Evolutionary conservation across 345 rosid species (phyloP).

Genomic region (Salix dunnii): DNA sequence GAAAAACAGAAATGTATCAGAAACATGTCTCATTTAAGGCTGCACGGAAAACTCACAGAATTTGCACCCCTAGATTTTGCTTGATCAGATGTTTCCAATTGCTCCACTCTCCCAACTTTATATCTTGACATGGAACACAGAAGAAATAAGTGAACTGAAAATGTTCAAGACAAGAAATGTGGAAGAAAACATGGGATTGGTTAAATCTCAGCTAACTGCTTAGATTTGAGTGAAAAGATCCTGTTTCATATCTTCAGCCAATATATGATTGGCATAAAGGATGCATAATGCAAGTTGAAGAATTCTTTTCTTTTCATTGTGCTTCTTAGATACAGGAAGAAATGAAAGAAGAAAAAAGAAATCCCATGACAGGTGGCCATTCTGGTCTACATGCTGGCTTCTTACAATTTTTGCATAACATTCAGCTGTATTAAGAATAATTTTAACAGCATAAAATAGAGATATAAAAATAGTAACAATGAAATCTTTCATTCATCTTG

Average conservation of each 20-base stretch:
- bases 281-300: not conserved
- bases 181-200: slow-evolving; percentile 9
- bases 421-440: not conserved
- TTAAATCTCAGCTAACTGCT: slow-evolving; percentile 1
- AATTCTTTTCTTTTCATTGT: not conserved
- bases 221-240: slow-evolving; percentile 9
- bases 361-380: not conserved
- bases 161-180: not conserved
- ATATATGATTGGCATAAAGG: not conserved
- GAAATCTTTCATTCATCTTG: not conserved
- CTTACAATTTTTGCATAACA: not conserved
- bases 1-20: slow-evolving; percentile 8
- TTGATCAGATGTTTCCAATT: slow-evolving; percentile 81
- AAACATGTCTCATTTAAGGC: slow-evolving; percentile 15
- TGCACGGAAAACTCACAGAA: slow-evolving; percentile 50
- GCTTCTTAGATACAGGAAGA: not conserved
- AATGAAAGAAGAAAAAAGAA: not conserved
- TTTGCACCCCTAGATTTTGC: slow-evolving; percentile 75
- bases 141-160: slow-evolving; percentile 6
- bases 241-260: slow-evolving; percentile 11
- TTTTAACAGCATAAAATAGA: not conserved
- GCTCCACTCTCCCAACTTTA: slow-evolving; percentile 96
- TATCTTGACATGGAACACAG: slow-evolving; percentile 48
- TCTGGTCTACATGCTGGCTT: not conserved
- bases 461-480: not conserved